Evolutionary conservation across 441 rosid species (phyloP).

Genomic region (Capsella rubella): DNA sequence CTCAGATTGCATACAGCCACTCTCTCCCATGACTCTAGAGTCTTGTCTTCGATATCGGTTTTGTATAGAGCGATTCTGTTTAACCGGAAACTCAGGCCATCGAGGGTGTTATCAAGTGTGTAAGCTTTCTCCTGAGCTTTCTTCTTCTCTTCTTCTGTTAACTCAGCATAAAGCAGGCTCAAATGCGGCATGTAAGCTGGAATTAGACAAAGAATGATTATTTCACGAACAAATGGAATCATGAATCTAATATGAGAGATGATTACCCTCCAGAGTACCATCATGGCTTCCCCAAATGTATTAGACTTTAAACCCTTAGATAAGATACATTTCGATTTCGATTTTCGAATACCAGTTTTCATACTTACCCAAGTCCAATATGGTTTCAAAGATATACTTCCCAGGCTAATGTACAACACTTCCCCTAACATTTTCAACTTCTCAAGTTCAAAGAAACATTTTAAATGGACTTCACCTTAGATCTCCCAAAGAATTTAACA

Average conservation of each 20-base stretch:
- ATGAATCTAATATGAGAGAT: not conserved
- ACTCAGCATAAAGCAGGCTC: slow-evolving; percentile 77
- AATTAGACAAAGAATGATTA: not conserved
- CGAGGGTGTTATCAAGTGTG: slow-evolving; percentile 59
- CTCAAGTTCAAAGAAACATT: no score
- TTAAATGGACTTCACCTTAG: no score
- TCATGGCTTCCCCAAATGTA: slow-evolving; percentile 4
- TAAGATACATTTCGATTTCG: not conserved
- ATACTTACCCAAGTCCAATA: not conserved
- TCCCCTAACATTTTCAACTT: no score
- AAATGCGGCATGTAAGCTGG: slow-evolving; percentile 95
- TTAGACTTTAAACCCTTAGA: not conserved
- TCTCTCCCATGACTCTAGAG: slow-evolving; percentile 81
- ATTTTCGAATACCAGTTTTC: not conserved
- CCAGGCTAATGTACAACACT: no score
- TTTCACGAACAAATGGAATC: not conserved
- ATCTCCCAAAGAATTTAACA: no score
- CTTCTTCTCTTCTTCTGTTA: slow-evolving; percentile 78
- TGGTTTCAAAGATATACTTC: not conserved
- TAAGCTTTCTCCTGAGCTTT: slow-evolving; percentile 68
- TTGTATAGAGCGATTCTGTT: slow-evolving; percentile 69
- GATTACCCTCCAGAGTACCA: not conserved
- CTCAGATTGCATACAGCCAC: slow-evolving; percentile 55
- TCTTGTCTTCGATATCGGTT: slow-evolving; percentile 68
- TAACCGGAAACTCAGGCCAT: slow-evolving; percentile 61